Base-by-base conservation (phyloP, 345 rosid species). In the Triadica sebifera region DNA sequence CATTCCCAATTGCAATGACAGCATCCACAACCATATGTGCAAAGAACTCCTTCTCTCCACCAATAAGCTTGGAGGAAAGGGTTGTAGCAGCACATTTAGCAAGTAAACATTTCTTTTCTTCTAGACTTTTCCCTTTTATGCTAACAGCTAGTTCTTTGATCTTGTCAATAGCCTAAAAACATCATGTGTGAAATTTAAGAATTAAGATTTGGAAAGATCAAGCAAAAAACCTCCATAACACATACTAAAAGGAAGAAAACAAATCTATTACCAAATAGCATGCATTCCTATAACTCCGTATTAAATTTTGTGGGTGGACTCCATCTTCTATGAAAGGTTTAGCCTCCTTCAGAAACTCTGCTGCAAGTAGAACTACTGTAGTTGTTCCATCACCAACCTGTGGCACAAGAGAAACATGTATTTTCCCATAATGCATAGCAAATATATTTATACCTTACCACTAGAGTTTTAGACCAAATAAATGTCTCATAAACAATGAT, bases 351-450 rank as follows among this genome's bases (percentile, higher is more conserved):
- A 93, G 76, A 81, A 96, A 93, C 84, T 96, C 99, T 29, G 89
- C 93, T 0, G 98, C 97, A 57, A 96, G 93, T 4, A 96, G 87
- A 69, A 93, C 99, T 22, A 96, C 99, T 1, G 98, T 93, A 16
- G 99, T 93, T 19, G 99, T 96, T 38, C 99, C 99, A 80, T 96
- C 99, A 57, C 99, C 99, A 47, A 93, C 98, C 98, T 93, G 82
- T 69, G 45, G 51, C 49, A 65, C 66, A 80, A 70, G 59, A 61
- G 22, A 24, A 75, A 43, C n/a, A 63, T 63, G 34, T 37, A 62
- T 45, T 47, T 38, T 12, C 47, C 34, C 45, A 62, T 9, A 38
- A 62, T 38, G n/a, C 56, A 60, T 45, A 37, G 24, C 38, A 7
- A 52, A 1, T 34, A n/a, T 3, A 34, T 38, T 61, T 16, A 34